Conservation (phyloP, 2,329 filamentous ascomycete species). For the Zasmidium citrigriseum region DNA sequence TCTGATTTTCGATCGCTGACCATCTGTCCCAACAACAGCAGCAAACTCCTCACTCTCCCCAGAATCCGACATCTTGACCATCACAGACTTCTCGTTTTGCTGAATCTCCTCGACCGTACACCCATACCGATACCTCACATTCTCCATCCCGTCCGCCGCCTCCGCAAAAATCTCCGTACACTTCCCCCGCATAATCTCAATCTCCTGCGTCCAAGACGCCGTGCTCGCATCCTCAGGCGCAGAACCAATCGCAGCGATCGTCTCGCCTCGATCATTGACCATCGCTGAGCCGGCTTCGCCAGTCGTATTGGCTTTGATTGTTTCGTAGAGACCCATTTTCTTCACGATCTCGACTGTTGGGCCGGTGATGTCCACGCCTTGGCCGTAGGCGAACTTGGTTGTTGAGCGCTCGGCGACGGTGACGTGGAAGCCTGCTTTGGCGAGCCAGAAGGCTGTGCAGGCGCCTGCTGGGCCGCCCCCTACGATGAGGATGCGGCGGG, state of each 20-base stretch:
- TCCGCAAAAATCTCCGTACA: constrained; percentile 47
- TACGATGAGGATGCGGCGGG: constrained; percentile 12
- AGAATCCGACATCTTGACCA: constrained; percentile 11
- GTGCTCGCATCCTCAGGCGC: constrained; percentile 6
- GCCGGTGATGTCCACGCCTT: constrained; percentile 33
- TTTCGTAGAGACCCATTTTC: constrained; percentile 29
- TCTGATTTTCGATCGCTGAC: constrained; percentile 13
- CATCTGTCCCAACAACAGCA: constrained; percentile 21
- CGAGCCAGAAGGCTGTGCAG: constrained; percentile 38
- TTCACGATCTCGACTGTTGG: constrained; percentile 26
- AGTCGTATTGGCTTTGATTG: constrained; percentile 27
- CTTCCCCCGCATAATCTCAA: constrained; percentile 50
- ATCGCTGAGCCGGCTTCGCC: constrained; percentile 30
- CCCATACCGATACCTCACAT: constrained; percentile 21
- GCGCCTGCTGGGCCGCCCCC: constrained; percentile 36
- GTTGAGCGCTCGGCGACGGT: constrained; percentile 20
- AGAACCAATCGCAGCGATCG: constrained; percentile 16
- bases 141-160: constrained; percentile 16
- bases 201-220: constrained; percentile 22
- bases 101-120: constrained; percentile 12
- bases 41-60: constrained; percentile 12
- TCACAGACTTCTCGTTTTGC: constrained; percentile 15
- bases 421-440: constrained; percentile 28
- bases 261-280: constrained; percentile 27
- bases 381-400: constrained; percentile 22